Base-by-base conservation (phyloP, 1,139 yeast species). In the Starmera stellimalicola region DNA sequence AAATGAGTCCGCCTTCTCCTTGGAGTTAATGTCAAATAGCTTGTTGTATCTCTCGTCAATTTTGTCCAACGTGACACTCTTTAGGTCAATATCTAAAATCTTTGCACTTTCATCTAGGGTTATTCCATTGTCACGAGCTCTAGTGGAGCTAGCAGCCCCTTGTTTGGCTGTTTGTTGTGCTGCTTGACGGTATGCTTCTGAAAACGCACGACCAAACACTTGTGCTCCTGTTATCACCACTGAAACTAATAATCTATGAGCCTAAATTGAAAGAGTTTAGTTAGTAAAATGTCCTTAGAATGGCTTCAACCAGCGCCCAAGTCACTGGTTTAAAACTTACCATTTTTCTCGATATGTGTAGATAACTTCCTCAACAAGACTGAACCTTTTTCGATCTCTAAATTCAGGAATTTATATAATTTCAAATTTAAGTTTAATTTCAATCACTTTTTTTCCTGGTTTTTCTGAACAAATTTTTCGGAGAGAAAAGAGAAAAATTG, bases 181-280 rank as follows among this genome's bases (percentile, higher is more conserved):
- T 1, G 98, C 97, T 61, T 91, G 97, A 51, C 80, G 81, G 67
- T 88, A 91, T 1, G 98, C 97, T 56, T 87, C 95, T n/a, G 88
- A 73, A 58, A 91, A 91, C 0, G 98, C 98, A 46, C 84, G 74
- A 34, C 97, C 97, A 54, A 91, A 87, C 29, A 91, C 97, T 43
- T 85, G 79, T 10, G 97, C 94, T 37, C 97, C 97, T 16, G 97
- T 88, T 53, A 88, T 73, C 38, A 87, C 72, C 44, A 91, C 95
- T 60, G 84, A 91, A 46, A 84, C 85, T 36, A 91, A 54, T 42
- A 91, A 70, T 65, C 96, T 76, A 58, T 88, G 95, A 43, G 98
- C 97, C 96, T 47, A 10, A 19, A 8, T 22, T 22, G n/a, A n/a
- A 6, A 19, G 19, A 17, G 15, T 4, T 26, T 26, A 18, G 15